Conservation (phyloP, 352 stramenopile genomes). For the Pythium phragmiticola region DNA sequence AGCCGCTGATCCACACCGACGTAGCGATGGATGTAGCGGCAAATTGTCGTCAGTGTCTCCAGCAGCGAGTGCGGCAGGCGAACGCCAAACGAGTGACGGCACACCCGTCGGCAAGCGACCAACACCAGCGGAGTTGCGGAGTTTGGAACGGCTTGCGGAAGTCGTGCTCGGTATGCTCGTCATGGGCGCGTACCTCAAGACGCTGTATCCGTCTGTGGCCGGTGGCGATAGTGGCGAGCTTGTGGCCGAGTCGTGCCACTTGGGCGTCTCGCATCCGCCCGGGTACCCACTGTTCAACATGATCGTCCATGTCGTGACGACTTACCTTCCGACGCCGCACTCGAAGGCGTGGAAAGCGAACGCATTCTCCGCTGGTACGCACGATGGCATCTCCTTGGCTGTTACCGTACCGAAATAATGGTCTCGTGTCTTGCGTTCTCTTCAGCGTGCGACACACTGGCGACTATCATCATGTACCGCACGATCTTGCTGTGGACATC, state of each 20-base stretch:
- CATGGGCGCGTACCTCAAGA: slow-evolving; percentile 66
- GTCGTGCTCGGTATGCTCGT: slow-evolving; percentile 6
- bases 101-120: neutral
- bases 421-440: neutral
- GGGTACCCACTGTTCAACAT: slow-evolving; percentile 95
- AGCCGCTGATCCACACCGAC: too few species aligned
- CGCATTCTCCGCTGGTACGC: slow-evolving; percentile 74
- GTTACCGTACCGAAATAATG: neutral
- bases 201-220: slow-evolving; percentile 82
- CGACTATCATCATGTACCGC: slow-evolving; percentile 52
- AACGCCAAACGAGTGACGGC: slow-evolving; percentile 5
- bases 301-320: slow-evolving; percentile 71
- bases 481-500: slow-evolving; percentile 54
- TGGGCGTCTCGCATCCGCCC: slow-evolving; percentile 92
- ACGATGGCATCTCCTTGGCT: neutral
- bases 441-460: slow-evolving; percentile 54
- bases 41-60: neutral
- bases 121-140: neutral
- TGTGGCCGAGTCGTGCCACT: slow-evolving; percentile 91
- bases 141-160: neutral
- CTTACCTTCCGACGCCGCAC: slow-evolving; percentile 32
- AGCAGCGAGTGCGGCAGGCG: slow-evolving; percentile 17
- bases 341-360: slow-evolving; percentile 87
- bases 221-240: slow-evolving; percentile 92
- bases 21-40: neutral